Conservation (phyloP, 192 early-diverging fungal species). For the Umbelopsis isabellina region DNA sequence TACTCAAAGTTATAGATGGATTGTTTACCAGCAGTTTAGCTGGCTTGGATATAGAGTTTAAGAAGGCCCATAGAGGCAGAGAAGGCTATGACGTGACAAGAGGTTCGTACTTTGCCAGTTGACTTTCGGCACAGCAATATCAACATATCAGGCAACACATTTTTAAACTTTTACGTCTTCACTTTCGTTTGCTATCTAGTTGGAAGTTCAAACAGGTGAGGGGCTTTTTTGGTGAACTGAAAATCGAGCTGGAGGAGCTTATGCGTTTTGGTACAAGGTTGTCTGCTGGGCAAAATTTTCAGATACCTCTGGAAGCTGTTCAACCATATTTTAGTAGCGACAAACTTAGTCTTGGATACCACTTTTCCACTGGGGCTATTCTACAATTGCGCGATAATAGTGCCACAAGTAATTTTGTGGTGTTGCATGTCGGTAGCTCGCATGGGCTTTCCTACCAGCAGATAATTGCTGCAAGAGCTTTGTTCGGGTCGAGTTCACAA, state of each 20-base stretch:
- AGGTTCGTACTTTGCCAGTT: slow-evolving; percentile 39
- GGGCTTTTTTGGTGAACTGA: too few relatives aligned
- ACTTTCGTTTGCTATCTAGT: neutral
- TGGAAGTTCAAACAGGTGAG: too few relatives aligned
- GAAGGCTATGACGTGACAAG: slow-evolving; percentile 41
- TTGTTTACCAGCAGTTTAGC: slow-evolving; percentile 35
- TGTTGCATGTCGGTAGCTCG: neutral
- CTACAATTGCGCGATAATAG: neutral
- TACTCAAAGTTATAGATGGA: slow-evolving; percentile 39
- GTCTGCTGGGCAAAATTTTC: slow-evolving; percentile 29
- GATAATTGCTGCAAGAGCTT: neutral
- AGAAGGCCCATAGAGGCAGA: slow-evolving; percentile 14
- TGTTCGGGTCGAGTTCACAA: neutral
- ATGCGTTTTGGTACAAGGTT: slow-evolving; percentile 7
- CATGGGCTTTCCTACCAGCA: neutral
- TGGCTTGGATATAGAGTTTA: slow-evolving; percentile 44
- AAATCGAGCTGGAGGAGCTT: too few relatives aligned
- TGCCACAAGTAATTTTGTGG: neutral
- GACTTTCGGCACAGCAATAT: neutral
- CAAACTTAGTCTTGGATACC: neutral
- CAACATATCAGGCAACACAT: neutral
- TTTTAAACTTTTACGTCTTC: neutral
- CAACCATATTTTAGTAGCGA: slow-evolving; percentile 17
- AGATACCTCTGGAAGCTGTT: slow-evolving; percentile 25
- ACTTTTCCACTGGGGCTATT: neutral